A percentile compares a stretch with the other conserved stretches of the same genome.
Conservation (phyloP, 2,329 filamentous ascomycete genomes). For the Trichophyton verrucosum region DNA sequence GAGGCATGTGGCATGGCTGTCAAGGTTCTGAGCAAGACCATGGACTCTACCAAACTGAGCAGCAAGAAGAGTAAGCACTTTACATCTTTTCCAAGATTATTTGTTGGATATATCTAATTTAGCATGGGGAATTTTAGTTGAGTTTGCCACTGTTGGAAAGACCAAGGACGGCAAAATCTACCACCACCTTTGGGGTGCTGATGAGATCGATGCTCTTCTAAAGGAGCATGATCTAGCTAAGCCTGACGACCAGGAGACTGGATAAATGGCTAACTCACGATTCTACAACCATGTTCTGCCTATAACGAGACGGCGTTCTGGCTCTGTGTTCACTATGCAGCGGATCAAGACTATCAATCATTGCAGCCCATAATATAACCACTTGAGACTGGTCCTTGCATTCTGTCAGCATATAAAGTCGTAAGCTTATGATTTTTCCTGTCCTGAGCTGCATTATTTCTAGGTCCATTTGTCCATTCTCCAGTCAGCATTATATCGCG, state of each 20-base stretch:
- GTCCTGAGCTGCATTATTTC: no score
- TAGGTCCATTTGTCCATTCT: no score
- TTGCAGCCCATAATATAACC: no score
- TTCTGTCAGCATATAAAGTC: no score
- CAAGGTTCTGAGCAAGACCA: slow-evolving; percentile 98
- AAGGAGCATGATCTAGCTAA: slow-evolving; percentile 95
- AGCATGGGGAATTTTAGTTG: slow-evolving; percentile 49
- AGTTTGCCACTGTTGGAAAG: slow-evolving; percentile 95
- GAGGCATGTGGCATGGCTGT: slow-evolving; percentile 96
- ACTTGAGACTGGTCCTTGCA: no score
- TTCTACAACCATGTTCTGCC: neutral
- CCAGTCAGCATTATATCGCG: no score
- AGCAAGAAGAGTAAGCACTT: slow-evolving; percentile 84
- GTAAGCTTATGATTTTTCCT: no score
- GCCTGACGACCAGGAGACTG: slow-evolving; percentile 54
- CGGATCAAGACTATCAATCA: neutral
- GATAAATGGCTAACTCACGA: slow-evolving; percentile 19
- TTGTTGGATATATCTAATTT: neutral
- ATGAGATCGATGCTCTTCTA: slow-evolving; percentile 86
- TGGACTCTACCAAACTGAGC: slow-evolving; percentile 98
- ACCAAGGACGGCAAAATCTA: slow-evolving; percentile 94
- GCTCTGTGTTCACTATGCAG: neutral
- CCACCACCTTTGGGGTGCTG: slow-evolving; percentile 91
- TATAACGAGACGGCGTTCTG: neutral
- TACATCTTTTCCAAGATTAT: neutral